Conservation (phyloP, 1,139 yeast species). For the Taiozyma sp. region DNA sequence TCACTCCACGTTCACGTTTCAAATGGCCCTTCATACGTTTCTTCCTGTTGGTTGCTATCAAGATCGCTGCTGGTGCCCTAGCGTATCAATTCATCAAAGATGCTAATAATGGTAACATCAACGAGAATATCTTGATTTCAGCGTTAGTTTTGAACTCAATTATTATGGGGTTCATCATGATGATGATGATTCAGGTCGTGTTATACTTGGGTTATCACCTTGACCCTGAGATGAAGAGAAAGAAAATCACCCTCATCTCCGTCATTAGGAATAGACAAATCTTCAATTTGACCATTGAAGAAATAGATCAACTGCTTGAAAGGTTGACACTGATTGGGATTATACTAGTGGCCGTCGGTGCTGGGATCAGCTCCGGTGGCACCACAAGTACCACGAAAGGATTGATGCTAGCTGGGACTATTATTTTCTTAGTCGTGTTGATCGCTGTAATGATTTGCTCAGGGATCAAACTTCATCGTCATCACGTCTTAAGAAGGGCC, state of each 20-base stretch:
- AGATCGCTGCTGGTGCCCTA: not conserved
- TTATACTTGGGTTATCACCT: not conserved
- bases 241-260: not conserved
- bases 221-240: not conserved
- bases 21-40: not conserved
- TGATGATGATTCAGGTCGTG: not conserved
- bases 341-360: not conserved
- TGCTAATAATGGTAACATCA: not conserved
- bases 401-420: not conserved
- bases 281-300: not conserved
- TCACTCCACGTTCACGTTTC: not conserved
- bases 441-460: not conserved
- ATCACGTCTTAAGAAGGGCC: not conserved
- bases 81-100: not conserved
- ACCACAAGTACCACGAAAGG: not conserved
- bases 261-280: not conserved
- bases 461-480: not conserved
- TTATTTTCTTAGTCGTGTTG: not conserved
- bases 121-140: not conserved
- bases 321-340: not conserved
- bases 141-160: not conserved
- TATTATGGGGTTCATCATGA: not conserved
- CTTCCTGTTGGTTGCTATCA: not conserved
- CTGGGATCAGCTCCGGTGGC: not conserved
- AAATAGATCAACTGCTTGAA: not conserved